Base-by-base conservation (phyloP, 2,329 filamentous ascomycete genomes). In the Fusarium liriodendri region DNA sequence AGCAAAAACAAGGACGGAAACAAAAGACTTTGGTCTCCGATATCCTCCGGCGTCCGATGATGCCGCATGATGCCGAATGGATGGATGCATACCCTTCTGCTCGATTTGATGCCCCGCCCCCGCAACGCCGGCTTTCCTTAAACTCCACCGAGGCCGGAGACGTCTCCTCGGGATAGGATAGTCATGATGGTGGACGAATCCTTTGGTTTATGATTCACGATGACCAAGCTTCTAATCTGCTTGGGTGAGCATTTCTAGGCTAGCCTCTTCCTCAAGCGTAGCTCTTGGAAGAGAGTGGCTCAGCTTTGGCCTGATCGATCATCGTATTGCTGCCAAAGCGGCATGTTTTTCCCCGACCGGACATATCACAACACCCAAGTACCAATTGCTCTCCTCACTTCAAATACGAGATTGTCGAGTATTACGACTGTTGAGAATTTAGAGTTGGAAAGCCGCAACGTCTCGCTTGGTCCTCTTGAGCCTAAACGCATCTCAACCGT, bases 141-240 rank as follows among this genome's bases (percentile, higher is more conserved):
- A 64, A 70, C 72, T 74, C 72, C 71, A 74, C 72, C 55, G 52
- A 66, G 57, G 68, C 55, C 65, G 59, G 74, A 66, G 37, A 72
- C 37, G 66, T 61, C 54, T 74, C 55, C 32, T 54, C 42, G 16
- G 18, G 27, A 38, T 29, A 55, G 20, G 27, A 38, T 54, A 55
- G 25, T 67, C n/a, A 35, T 67, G 54, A 42, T 27, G 27, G 33
- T 42, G 37, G 45, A 47, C 25, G 22, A 54, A 47, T 47, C 55
- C 52, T 25, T 42, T 14, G 9, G 22, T 47, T 64, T 29, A 47
- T 37, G 20, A 52, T 35, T 58, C 68, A 38, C 35, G 20, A 55
- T 66, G 57, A n/a, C 54, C 61, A 33, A 42, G 27, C 18, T 18
- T 16, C 16, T 16, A 20, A 35, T 27, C 18, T 47, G 27, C 25